phyloP scores from a whole-genome alignment of 2,329 filamentous ascomycete species.

The Xylariaceae sp. region DNA sequence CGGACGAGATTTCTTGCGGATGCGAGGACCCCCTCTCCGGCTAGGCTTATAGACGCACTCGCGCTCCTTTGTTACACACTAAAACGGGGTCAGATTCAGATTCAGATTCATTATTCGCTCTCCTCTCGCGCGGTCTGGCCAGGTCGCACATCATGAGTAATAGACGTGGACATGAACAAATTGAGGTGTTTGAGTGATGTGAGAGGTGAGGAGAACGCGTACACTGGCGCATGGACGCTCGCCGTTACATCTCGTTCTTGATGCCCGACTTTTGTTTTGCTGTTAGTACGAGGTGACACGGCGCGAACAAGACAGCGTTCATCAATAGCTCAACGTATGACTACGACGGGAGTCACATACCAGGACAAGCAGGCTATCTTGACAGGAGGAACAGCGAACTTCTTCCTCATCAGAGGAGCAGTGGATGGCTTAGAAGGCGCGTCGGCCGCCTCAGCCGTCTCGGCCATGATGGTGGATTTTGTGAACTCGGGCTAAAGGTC shows the following conservation, averaged over 20 bases:
- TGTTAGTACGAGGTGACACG: constrained; percentile 32
- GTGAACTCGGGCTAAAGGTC: constrained; percentile 11
- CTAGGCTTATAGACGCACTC: constrained; percentile 53
- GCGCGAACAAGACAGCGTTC: constrained; percentile 17
- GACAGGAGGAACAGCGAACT: constrained; percentile 55
- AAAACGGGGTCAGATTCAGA: constrained; percentile 4
- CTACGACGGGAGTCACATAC: constrained; percentile 43
- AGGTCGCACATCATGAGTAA: constrained; percentile 12
- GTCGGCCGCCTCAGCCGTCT: constrained; percentile 24
- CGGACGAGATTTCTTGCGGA: constrained; percentile 48
- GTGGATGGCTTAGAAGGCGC: constrained; percentile 32
- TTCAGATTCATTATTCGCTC: not conserved
- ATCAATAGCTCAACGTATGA: constrained; percentile 18
- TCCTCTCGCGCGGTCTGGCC: constrained; percentile 8
- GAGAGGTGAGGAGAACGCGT: constrained; percentile 34
- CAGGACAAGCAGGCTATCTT: constrained; percentile 59
- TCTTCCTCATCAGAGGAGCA: constrained; percentile 43
- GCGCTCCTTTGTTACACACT: constrained; percentile 50
- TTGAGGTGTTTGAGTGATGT: constrained; percentile 5
- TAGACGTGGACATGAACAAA: constrained; percentile 6
- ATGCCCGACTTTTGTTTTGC: constrained; percentile 47
- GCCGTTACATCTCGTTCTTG: constrained; percentile 56
- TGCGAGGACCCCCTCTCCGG: constrained; percentile 51
- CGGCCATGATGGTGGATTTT: constrained; percentile 31
- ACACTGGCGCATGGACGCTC: constrained; percentile 52